Base-by-base conservation (phyloP, 2,329 filamentous ascomycete genomes). In the Rhinocladiella similis region DNA sequence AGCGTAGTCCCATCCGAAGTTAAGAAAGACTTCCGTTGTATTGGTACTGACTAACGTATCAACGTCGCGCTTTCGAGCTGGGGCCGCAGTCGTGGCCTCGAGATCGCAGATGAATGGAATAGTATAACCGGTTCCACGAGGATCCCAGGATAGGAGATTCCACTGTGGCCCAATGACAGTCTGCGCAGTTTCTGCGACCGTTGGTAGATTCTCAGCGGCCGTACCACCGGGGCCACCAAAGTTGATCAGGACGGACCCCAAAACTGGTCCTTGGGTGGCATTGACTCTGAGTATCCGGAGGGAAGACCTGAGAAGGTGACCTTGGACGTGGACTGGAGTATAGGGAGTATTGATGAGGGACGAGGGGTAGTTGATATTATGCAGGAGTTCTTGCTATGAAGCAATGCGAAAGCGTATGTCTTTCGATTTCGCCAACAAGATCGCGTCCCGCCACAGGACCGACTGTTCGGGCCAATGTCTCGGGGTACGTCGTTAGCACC, bases 171-270 rank as follows among this genome's bases (percentile, higher is more conserved):
- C 61, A 52, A 54, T 25, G 54, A 19, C 19, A 20, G n/a, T 18
- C 16, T 54, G 36, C 20, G 47, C 12, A n/a, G 50, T n/a, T 18
- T 3, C 20, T 16, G 27, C 50, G 5, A 13, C 16, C 3, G 22
- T 22, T 4, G 43, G 14, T 2, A 61, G 39, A 18, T 62, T 61
- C 16, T 62, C 49, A 5, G 41, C 58, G 5, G 69, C 70, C 5
- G 70, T 70, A 7, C 69, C 70, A 3, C 70, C 70, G 47, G 70
- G 71, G 2, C 70, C 71, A 5, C 70, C 71, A 46, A 67, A 66
- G 45, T 72, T 73, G 38, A 69, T 59, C 36, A 73, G 54, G 20
- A 74, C 65, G 35, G 65, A 70, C 3, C 70, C 71, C 47, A 66
- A 67, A 5, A 64, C 61, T 3, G 66, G 67, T 29, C 67, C 47